Evolutionary conservation across 768 basidiomycete genomes (phyloP), one percentile per base, ranked within the genome.

Genomic region (Russula earlei): DNA sequence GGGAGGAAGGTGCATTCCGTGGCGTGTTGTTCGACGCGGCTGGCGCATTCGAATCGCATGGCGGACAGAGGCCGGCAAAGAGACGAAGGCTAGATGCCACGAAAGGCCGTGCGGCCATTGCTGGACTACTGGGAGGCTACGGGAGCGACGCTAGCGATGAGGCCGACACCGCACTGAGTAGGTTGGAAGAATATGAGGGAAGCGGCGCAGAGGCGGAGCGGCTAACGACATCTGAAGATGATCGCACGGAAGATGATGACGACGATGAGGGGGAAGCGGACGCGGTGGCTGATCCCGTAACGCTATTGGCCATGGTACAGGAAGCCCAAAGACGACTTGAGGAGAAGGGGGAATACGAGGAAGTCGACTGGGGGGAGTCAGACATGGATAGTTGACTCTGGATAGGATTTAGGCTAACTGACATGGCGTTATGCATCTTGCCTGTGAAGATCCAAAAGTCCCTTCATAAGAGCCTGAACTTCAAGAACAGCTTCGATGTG

Each of bases 391-490:
- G 27, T 44, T 61, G 44, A 50, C n/a, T 10, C 3, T 15, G 47
- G 47, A 22, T 36, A 34, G 45, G 9, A 25, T 33, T 12, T 38
- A 9, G 14, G n/a, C 8, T 9, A 37, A 36, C 20, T 33, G 15
- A 6, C 15, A 33, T 49, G 17, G 34, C 42, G 10, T 69, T 66
- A 90, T 59, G 82, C 72, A 60, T 90, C 87, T 63, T 85, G 82
- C 62, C 87, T 76, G 57, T 84, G 77, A 54, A 91, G 74, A 67
- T 91, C 89, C 43, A 91, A 71, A 52, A 90, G 67, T 9, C 89
- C 89, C 62, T 90, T 91, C 87, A 92, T 90, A 43, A 90, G 74
- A 14, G 81, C 71, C 65, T 91, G 90, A 11, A 91, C 82, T 58
- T 91, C 85, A 0, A 91, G 77, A 0, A 91, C 83, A 2, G 84